Conservation (phyloP, 1,284 basidiomycete species). For the Malassezia furfur region DNA sequence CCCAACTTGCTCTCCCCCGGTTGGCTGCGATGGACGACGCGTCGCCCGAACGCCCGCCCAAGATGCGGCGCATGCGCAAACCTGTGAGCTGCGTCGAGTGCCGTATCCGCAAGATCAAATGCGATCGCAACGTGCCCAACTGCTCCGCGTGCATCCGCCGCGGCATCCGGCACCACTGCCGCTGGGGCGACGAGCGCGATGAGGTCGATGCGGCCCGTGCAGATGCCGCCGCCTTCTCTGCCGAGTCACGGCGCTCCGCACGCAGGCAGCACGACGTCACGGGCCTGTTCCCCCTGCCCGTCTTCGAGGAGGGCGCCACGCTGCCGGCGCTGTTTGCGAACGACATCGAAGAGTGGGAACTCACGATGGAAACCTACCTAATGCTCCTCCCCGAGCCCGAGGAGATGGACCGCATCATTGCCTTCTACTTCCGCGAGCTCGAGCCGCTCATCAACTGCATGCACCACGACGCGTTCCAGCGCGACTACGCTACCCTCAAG, state of each 20-base stretch:
- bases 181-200: slow-evolving; percentile 35
- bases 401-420: background rate
- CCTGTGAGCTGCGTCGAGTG: slow-evolving; percentile 28
- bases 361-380: background rate
- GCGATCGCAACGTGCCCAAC: slow-evolving; percentile 32
- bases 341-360: background rate
- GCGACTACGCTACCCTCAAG: background rate
- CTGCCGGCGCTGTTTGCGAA: background rate
- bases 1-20: background rate
- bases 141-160: slow-evolving; percentile 28
- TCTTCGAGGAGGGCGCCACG: background rate
- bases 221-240: background rate
- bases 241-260: too few species aligned
- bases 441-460: background rate
- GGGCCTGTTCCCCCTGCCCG: background rate
- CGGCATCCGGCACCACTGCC: slow-evolving; percentile 29
- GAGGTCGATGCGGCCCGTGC: background rate
- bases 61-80: background rate
- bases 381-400: background rate
- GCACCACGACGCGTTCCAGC: background rate
- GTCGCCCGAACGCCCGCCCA: background rate
- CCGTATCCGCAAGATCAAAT: slow-evolving; percentile 24
- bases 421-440: background rate
- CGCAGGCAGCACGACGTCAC: background rate
- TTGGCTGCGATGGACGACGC: background rate